These are phyloP conservation scores for Eremothecium sinecaudum DNA, from an alignment of 1,139 yeast species.

Conservation along the genomic window DNA sequence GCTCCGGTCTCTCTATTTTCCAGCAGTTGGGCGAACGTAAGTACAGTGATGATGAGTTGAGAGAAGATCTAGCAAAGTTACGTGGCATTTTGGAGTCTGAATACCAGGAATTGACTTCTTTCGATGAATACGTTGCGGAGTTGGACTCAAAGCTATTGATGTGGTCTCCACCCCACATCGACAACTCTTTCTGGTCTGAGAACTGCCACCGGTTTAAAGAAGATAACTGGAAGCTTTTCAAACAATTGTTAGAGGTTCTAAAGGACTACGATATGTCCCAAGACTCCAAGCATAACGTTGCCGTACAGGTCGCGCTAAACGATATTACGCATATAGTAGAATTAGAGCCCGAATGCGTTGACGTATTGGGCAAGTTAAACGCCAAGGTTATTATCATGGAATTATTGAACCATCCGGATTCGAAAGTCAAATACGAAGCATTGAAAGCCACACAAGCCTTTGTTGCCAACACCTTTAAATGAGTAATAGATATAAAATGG, in stretches of 20 bases:
- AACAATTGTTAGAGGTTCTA: constrained; percentile 41
- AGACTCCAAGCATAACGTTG: constrained; percentile 22
- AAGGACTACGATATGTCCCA: constrained; percentile 26
- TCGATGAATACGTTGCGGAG: constrained; percentile 87
- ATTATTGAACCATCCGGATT: constrained; percentile 69
- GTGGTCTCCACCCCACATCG: constrained; percentile 92
- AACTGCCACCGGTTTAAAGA: constrained; percentile 70
- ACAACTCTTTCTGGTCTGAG: constrained; percentile 82
- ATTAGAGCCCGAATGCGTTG: constrained; percentile 48
- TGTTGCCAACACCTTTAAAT: constrained; percentile 59
- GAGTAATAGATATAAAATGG: constrained; percentile 5
- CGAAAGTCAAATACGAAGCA: constrained; percentile 90
- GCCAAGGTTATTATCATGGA: constrained; percentile 77
- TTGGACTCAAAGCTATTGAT: constrained; percentile 64
- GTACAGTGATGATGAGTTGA: constrained; percentile 90
- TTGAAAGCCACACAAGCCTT: constrained; percentile 86
- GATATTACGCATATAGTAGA: constrained; percentile 70
- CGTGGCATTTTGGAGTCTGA: constrained; percentile 56
- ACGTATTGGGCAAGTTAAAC: constrained; percentile 41
- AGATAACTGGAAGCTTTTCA: constrained; percentile 63
- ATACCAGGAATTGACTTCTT: constrained; percentile 73
- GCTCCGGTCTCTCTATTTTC: constrained; percentile 63
- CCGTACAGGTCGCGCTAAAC: constrained; percentile 37
- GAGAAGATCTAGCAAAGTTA: constrained; percentile 56
- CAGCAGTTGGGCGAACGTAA: constrained; percentile 72